Conservation (phyloP, 2,329 filamentous ascomycete genomes). For the Calonectria hawksworthii region DNA sequence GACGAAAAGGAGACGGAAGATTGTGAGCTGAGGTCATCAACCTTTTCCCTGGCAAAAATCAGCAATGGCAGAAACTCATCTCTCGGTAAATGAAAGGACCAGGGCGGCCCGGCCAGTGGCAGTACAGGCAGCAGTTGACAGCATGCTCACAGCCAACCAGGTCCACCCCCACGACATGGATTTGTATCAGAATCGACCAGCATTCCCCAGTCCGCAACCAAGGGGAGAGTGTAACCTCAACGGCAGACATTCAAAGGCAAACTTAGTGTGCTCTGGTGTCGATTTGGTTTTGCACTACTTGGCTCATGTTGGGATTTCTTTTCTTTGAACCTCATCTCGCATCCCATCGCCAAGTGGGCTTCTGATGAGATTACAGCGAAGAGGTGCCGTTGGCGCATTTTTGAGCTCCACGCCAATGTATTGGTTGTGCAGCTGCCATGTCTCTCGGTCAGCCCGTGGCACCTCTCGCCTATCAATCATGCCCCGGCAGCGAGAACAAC, state of each 20-base stretch:
- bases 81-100: constrained; percentile 42
- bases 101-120: constrained; percentile 30
- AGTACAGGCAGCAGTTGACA: constrained; percentile 29
- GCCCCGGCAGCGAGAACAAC: not conserved
- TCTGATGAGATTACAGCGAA: constrained; percentile 45
- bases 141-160: constrained; percentile 30
- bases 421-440: constrained; percentile 15
- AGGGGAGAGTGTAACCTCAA: constrained; percentile 42
- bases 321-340: constrained; percentile 43
- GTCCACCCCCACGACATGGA: constrained; percentile 33
- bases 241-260: constrained; percentile 36
- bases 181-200: constrained; percentile 45
- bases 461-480: not conserved
- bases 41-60: constrained; percentile 20
- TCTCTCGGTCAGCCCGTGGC: constrained; percentile 14
- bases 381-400: constrained; percentile 41
- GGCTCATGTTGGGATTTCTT: constrained; percentile 28
- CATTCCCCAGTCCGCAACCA: constrained; percentile 46
- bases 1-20: constrained; percentile 31
- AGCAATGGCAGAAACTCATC: constrained; percentile 29
- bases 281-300: constrained; percentile 26
- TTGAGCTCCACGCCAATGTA: constrained; percentile 32
- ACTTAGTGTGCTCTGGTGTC: constrained; percentile 31
- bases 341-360: constrained; percentile 45
- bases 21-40: constrained; percentile 28